Percentiles rank a stretch among this genome's conserved stretches.
Evolutionary conservation across 1,284 basidiomycete species (phyloP).

Genomic region (Tilletiaria anomala): DNA sequence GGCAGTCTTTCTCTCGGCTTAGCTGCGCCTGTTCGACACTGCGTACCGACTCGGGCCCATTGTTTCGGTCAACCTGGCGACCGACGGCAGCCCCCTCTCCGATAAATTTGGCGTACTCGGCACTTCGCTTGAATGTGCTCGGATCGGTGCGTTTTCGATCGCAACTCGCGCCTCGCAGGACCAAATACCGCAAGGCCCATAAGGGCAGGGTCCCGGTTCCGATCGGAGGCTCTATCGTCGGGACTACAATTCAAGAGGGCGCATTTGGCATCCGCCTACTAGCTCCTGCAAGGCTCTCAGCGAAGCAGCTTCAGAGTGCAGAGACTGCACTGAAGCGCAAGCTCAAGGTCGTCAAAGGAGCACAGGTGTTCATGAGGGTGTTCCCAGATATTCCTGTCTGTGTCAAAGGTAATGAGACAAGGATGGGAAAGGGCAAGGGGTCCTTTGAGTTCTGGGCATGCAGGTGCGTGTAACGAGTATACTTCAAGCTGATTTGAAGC

Average conservation of each 20-base stretch:
- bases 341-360: conserved; percentile 77
- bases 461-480: conserved; percentile 58
- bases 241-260: conserved; percentile 80
- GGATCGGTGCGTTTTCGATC: too few relatives aligned
- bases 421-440: conserved; percentile 99
- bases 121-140: not conserved
- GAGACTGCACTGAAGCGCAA: conserved; percentile 81
- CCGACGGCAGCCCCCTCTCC: too few relatives aligned
- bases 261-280: conserved; percentile 82
- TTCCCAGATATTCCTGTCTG: conserved; percentile 96
- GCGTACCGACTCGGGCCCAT: conserved; percentile 3
- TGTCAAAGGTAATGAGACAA: conserved; percentile 95
- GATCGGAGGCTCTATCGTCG: conserved; percentile 74
- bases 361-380: conserved; percentile 71
- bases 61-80: not conserved
- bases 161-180: conserved; percentile 67
- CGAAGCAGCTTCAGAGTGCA: conserved; percentile 74
- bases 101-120: not conserved
- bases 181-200: conserved; percentile 70
- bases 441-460: conserved; percentile 95
- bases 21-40: too few relatives aligned
- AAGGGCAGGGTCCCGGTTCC: conserved; percentile 56
- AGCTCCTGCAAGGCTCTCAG: conserved; percentile 67
- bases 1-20: too few relatives aligned
- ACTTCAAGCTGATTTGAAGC: too few relatives aligned